phyloP scores from a whole-genome alignment of 2,329 filamentous ascomycete species.

The Aspergillus fumigatiaffinis region DNA sequence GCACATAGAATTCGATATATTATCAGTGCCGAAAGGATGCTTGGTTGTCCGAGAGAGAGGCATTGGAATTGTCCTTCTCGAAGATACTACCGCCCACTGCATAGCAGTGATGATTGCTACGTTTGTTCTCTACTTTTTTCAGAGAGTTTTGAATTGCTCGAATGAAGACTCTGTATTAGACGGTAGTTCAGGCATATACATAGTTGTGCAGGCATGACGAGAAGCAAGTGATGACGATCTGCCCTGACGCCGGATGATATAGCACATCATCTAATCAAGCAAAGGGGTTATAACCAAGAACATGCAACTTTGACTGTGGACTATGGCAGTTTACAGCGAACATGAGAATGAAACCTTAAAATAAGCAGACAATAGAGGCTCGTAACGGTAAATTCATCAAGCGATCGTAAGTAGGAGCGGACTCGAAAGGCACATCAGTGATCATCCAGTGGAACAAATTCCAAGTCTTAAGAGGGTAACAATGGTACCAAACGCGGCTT shows the following conservation, averaged over 20 bases:
- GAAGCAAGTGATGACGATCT: background rate
- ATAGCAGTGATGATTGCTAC: background rate
- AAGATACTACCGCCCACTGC: too few relatives aligned
- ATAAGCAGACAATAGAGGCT: background rate
- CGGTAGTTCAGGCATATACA: conserved; percentile 4
- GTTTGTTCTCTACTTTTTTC: background rate
- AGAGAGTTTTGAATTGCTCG: background rate
- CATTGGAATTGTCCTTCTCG: too few relatives aligned
- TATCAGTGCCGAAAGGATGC: background rate
- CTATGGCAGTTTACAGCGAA: background rate
- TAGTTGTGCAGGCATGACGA: background rate
- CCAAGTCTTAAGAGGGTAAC: too few relatives aligned
- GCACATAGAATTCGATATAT: conserved; percentile 5
- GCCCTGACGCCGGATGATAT: conserved; percentile 12
- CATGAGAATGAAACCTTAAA: conserved; percentile 3
- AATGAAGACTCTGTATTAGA: background rate
- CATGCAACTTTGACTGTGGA: conserved; percentile 1
- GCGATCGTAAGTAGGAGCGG: background rate
- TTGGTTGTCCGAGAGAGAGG: background rate
- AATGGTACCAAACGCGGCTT: background rate
- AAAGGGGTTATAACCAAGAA: background rate
- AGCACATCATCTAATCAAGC: conserved; percentile 2
- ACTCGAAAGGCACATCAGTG: background rate
- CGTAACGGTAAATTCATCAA: background rate
- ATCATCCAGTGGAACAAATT: background rate